These are phyloP conservation scores for Nemophila menziesii DNA, from an alignment of 257 asterid species.

Conservation along the genomic window DNA sequence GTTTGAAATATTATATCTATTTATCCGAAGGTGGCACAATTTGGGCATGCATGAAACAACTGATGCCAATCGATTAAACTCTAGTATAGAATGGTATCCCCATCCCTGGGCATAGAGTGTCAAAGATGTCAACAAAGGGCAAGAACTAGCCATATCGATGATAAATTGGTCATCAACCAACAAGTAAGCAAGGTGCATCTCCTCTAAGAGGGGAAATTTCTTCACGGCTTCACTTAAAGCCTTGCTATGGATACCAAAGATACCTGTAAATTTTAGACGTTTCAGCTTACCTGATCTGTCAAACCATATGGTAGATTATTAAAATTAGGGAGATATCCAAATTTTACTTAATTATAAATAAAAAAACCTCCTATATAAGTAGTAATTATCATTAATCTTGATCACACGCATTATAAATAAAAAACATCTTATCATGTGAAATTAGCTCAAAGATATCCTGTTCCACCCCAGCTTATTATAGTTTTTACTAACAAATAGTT, in stretches of 20 bases:
- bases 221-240: conserved; percentile 21
- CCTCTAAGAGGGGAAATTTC: conserved; percentile 31
- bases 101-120: conserved; percentile 6
- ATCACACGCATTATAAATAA: too few species aligned
- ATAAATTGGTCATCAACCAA: conserved; percentile 11
- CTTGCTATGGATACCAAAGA: conserved; percentile 10
- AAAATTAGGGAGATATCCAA: too few species aligned
- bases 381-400: too few species aligned
- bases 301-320: neutral
- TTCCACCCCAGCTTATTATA: too few species aligned
- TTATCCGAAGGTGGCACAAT: conserved; percentile 25
- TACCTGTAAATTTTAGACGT: conserved; percentile 19
- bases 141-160: conserved; percentile 18
- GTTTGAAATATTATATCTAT: conserved; percentile 19
- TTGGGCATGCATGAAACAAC: conserved; percentile 32
- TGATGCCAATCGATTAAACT: conserved; percentile 20
- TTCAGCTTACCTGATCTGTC: conserved; percentile 32
- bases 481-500: too few species aligned
- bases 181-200: conserved; percentile 24
- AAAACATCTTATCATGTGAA: too few species aligned
- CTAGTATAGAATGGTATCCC: neutral
- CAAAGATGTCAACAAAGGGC: conserved; percentile 31
- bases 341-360: too few species aligned
- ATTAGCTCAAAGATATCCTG: too few species aligned
- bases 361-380: too few species aligned